Evolutionary conservation across 768 basidiomycete species (phyloP).

Genomic region (Pleurotus citrinopileatus): DNA sequence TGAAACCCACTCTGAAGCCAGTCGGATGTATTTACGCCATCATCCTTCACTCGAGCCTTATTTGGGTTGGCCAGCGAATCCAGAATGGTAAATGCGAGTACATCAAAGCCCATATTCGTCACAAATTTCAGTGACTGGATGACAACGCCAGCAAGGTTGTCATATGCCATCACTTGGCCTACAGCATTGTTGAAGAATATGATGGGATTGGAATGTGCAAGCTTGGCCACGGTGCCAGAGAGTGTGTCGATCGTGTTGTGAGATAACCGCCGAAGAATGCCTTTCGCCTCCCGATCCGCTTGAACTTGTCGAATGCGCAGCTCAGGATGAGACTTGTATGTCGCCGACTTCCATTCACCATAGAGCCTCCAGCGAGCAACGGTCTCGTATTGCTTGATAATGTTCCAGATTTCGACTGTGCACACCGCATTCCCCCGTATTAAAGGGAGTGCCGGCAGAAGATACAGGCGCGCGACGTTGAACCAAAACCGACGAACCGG

Average conservation of each 20-base stretch:
- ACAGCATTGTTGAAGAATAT: slow-evolving; percentile 89
- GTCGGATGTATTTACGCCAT: slow-evolving; percentile 86
- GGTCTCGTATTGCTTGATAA: slow-evolving; percentile 77
- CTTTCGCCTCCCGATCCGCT: slow-evolving; percentile 85
- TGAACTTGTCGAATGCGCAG: slow-evolving; percentile 78
- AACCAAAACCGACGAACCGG: slow-evolving; percentile 83
- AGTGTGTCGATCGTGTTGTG: slow-evolving; percentile 81
- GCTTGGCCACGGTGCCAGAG: slow-evolving; percentile 85
- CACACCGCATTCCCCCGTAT: slow-evolving; percentile 85
- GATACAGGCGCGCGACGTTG: slow-evolving; percentile 69
- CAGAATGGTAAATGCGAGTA: slow-evolving; percentile 82
- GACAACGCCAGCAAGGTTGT: slow-evolving; percentile 87
- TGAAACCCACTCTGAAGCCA: slow-evolving; percentile 84
- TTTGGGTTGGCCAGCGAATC: slow-evolving; percentile 83
- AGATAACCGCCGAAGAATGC: slow-evolving; percentile 83
- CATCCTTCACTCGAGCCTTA: slow-evolving; percentile 83
- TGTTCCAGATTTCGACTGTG: slow-evolving; percentile 90
- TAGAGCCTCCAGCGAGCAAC: slow-evolving; percentile 87
- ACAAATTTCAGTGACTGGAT: slow-evolving; percentile 88
- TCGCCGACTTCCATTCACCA: slow-evolving; percentile 86
- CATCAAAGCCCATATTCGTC: slow-evolving; percentile 93
- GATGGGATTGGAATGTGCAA: slow-evolving; percentile 92
- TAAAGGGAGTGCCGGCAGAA: slow-evolving; percentile 85
- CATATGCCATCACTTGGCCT: slow-evolving; percentile 94
- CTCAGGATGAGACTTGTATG: slow-evolving; percentile 75